phyloP scores from a whole-genome alignment of 768 basidiomycete genomes.

The Leucocoprinus birnbaumii region DNA sequence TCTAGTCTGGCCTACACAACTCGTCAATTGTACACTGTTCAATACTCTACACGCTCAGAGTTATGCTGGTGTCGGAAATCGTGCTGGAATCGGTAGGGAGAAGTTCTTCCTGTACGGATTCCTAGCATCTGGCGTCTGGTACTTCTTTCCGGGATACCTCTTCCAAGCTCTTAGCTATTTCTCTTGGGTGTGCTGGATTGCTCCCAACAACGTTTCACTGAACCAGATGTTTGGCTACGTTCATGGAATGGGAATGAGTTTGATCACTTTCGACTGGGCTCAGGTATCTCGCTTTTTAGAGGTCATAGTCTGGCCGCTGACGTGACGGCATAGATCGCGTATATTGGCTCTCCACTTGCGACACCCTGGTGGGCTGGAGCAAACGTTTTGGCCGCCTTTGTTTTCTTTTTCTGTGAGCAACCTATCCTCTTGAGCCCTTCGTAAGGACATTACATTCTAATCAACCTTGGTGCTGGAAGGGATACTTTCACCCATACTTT shows the following conservation, averaged over 20 bases:
- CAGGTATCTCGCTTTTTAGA: constrained; percentile 41
- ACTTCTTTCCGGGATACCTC: constrained; percentile 39
- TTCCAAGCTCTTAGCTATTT: constrained; percentile 53
- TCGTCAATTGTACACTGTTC: constrained; percentile 70
- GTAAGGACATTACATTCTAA: background rate
- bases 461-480: constrained; percentile 28
- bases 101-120: constrained; percentile 68
- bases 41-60: constrained; percentile 73
- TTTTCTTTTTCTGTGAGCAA: constrained; percentile 58
- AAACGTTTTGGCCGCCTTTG: constrained; percentile 57
- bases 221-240: constrained; percentile 23
- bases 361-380: constrained; percentile 71
- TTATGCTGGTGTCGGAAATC: constrained; percentile 60
- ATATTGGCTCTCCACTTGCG: constrained; percentile 52
- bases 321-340: too few relatives aligned
- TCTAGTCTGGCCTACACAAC: constrained; percentile 60
- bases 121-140: constrained; percentile 55
- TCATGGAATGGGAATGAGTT: constrained; percentile 47
- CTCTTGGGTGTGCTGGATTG: constrained; percentile 58
- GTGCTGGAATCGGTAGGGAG: constrained; percentile 61
- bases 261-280: constrained; percentile 52
- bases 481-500: constrained; percentile 56
- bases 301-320: too few relatives aligned
- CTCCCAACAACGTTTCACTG: constrained; percentile 30
- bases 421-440: background rate